A percentile compares a stretch with the other conserved stretches of the same genome.
Conservation (phyloP, 2,329 filamentous ascomycete genomes). For the Fusarium acutatum region DNA sequence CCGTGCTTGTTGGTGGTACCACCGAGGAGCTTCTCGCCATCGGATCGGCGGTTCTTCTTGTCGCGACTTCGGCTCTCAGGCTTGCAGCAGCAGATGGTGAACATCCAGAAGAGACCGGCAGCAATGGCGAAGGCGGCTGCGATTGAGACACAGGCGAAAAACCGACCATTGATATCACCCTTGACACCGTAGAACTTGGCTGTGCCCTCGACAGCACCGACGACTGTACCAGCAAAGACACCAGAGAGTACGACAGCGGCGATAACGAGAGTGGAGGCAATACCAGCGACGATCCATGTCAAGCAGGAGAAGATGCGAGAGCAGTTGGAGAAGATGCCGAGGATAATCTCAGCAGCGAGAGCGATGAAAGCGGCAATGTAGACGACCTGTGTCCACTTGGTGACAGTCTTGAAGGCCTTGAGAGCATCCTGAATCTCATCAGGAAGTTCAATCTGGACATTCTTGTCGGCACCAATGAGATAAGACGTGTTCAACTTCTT, state of each 20-base stretch:
- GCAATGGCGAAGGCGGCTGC: conserved; percentile 79
- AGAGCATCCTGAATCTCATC: conserved; percentile 72
- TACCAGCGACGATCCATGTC: conserved; percentile 77
- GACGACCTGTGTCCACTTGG: conserved; percentile 83
- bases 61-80: conserved; percentile 47
- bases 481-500: conserved; percentile 72
- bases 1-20: conserved; percentile 46
- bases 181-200: conserved; percentile 77
- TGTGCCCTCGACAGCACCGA: conserved; percentile 60
- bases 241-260: conserved; percentile 78
- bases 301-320: conserved; percentile 82
- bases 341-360: conserved; percentile 75
- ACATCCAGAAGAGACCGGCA: conserved; percentile 87
- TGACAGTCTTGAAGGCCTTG: conserved; percentile 75
- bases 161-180: conserved; percentile 71
- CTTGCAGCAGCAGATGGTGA: conserved; percentile 84
- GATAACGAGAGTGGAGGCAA: conserved; percentile 65
- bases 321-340: conserved; percentile 86
- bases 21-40: conserved; percentile 63
- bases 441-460: conserved; percentile 71
- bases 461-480: conserved; percentile 55
- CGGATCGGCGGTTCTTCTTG: conserved; percentile 47
- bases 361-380: conserved; percentile 78
- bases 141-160: conserved; percentile 80
- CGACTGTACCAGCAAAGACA: conserved; percentile 74